Conservation (phyloP, 1,139 yeast genomes). For the Entelexis paramagnoliae region DNA sequence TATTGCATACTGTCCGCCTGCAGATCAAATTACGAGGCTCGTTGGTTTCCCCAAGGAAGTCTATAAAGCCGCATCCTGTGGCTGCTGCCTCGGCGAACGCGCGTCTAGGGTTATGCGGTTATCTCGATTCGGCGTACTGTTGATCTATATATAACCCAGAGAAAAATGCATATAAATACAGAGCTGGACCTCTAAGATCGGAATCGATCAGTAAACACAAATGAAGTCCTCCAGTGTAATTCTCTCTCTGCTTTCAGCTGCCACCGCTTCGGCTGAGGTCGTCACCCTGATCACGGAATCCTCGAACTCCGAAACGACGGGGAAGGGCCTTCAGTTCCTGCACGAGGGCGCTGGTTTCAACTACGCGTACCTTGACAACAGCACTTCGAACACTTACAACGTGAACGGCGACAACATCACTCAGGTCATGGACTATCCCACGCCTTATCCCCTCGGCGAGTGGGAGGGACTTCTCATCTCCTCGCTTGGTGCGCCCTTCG, state of each 20-base stretch:
- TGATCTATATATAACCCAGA: background rate
- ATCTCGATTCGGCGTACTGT: background rate
- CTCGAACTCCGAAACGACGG: background rate
- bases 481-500: background rate
- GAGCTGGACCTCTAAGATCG: background rate
- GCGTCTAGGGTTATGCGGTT: background rate
- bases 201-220: background rate
- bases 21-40: too few relatives aligned
- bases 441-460: background rate
- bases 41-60: too few relatives aligned
- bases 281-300: slow-evolving; percentile 7
- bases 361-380: slow-evolving; percentile 4
- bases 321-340: slow-evolving; percentile 4
- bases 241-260: background rate
- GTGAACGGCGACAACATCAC: background rate
- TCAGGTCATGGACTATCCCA: background rate
- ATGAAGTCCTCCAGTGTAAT: background rate
- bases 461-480: background rate
- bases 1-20: background rate
- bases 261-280: background rate
- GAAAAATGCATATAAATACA: background rate
- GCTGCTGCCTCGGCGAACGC: background rate
- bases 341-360: slow-evolving; percentile 21
- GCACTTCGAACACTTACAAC: background rate
- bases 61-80: background rate